A percentile compares a stretch with the other conserved stretches of the same genome.
phyloP scores from a whole-genome alignment of 495 filamentous ascomycete genomes.

The Penicillium argentinense region DNA sequence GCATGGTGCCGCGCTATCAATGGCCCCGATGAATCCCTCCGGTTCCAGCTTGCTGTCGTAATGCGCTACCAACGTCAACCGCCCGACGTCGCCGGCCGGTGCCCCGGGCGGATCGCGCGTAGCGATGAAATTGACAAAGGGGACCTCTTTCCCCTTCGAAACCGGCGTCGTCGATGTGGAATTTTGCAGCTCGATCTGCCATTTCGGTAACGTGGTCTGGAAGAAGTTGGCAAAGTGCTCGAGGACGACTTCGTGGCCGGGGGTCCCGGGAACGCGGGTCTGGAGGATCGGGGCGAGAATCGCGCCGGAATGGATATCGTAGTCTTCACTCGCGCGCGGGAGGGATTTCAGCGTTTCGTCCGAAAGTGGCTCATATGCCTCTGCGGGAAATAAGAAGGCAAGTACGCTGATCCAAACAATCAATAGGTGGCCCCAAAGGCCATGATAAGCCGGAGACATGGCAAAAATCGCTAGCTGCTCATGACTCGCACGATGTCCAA shows the following conservation, averaged over 20 bases:
- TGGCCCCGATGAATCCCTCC: slow-evolving; percentile 88
- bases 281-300: slow-evolving; percentile 89
- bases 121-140: slow-evolving; percentile 84
- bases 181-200: slow-evolving; percentile 82
- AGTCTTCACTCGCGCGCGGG: slow-evolving; percentile 70
- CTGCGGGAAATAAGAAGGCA: slow-evolving; percentile 24
- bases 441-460: slow-evolving; percentile 34
- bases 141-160: slow-evolving; percentile 64
- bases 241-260: slow-evolving; percentile 70
- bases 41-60: slow-evolving; percentile 87
- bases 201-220: slow-evolving; percentile 65
- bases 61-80: slow-evolving; percentile 87
- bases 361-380: slow-evolving; percentile 72
- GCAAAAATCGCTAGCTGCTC: slow-evolving; percentile 11
- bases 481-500: slow-evolving; percentile 7
- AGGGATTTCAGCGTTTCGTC: slow-evolving; percentile 66
- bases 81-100: slow-evolving; percentile 66
- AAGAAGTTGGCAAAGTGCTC: slow-evolving; percentile 86
- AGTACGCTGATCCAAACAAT: slow-evolving; percentile 31
- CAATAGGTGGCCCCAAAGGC: slow-evolving; percentile 25
- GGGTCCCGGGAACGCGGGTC: slow-evolving; percentile 84
- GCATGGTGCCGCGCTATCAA: slow-evolving; percentile 89
- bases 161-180: slow-evolving; percentile 78
- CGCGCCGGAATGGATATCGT: slow-evolving; percentile 71
- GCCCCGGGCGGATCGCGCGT: slow-evolving; percentile 89